A percentile compares a stretch with the other conserved stretches of the same genome.
phyloP scores from a whole-genome alignment of 1,284 basidiomycete species.

The Schizophyllum amplum region DNA sequence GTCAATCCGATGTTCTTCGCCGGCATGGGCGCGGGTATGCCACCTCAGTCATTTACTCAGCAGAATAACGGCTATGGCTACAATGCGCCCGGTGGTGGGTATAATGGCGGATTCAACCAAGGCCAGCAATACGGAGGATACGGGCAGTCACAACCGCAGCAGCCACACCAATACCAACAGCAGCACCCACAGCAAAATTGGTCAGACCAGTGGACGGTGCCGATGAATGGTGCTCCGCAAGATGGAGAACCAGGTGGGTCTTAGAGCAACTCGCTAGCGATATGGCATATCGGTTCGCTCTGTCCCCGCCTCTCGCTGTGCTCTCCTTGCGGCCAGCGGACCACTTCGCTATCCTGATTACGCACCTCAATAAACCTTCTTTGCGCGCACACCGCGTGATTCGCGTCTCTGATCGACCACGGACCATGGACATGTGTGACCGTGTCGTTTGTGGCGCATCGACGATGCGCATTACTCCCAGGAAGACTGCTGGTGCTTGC shows the following conservation, averaged over 20 bases:
- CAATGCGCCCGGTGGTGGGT: slow-evolving; percentile 1
- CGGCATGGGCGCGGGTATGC: not conserved
- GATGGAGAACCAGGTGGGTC: no score
- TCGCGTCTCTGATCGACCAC: no score
- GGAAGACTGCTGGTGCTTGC: no score
- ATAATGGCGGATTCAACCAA: slow-evolving; percentile 14
- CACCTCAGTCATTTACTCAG: not conserved
- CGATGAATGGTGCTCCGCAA: not conserved
- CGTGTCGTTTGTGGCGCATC: no score
- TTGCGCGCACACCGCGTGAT: no score
- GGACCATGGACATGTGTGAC: no score
- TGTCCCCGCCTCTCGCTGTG: not conserved
- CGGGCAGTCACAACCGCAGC: not conserved
- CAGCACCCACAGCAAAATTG: not conserved
- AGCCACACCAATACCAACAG: not conserved
- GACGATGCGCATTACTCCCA: no score
- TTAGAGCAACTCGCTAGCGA: no score
- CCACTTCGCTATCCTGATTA: no score
- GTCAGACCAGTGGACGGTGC: not conserved
- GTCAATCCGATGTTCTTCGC: slow-evolving; percentile 63
- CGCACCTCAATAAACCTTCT: not conserved
- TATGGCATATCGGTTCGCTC: not conserved
- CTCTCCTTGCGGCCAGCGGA: no score
- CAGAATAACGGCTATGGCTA: slow-evolving; percentile 10
- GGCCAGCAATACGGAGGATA: not conserved